Base-by-base conservation (phyloP, 768 basidiomycete species). In the Amanita muscaria region DNA sequence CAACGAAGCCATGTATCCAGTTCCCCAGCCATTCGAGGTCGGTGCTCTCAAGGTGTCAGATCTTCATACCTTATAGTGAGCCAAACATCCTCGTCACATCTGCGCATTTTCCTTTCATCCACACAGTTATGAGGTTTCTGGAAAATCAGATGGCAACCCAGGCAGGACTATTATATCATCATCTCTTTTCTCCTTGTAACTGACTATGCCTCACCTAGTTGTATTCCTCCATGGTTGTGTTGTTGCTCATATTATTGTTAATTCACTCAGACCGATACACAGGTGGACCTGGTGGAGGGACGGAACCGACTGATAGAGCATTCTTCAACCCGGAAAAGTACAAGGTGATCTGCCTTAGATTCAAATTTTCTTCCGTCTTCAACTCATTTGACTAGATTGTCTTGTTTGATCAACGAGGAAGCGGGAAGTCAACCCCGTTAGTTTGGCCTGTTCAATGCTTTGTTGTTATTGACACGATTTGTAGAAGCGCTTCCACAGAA, bases 241-340 rank as follows among this genome's bases (percentile, higher is more conserved):
- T 18, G 9, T 29, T 36, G 25, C 33, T 39, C 12, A 19, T 29
- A 29, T 32, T 22, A 8, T 37, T 14, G 30, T 25, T 36, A 37
- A 30, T 37, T 52, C n/a, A 42, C 38, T 48, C 23, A 39, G 23
- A 23, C 16, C 10, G 11, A 30, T 34, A 19, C 43, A 15, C 47
- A 82, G 82, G 82, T 31, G 88, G 89, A 5, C 89, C 89, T 12
- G 91, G 91, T 11, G 85, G 88, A 9, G 88, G 88, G 4, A 70
- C 67, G 36, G 76, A 80, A 55, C 58, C 67, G 4, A 70, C 69
- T 44, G 90, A 94, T 63, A 70, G 85, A 42, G 63, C 68, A 5
- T 92, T 83, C 68, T 93, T 93, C 63, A 79, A 92, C 56, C 88
- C 89, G 3, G 60, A 70, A 25, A 86, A 88, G 57, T 94, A 92